These are phyloP conservation scores for Suillus cothurnatus DNA, from an alignment of 768 basidiomycete species.

Conservation along the genomic window DNA sequence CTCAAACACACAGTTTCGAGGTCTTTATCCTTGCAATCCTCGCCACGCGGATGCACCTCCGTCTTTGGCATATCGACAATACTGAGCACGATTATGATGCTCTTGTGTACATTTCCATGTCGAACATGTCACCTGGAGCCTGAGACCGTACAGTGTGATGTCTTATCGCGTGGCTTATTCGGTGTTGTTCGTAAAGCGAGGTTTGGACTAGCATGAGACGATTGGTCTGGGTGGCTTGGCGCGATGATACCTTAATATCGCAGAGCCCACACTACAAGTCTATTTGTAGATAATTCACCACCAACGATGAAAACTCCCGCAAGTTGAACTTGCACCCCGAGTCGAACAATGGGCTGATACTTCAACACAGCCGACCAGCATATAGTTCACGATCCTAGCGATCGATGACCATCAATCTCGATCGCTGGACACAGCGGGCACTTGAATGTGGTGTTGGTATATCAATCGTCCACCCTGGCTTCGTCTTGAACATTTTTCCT, in stretches of 20 bases:
- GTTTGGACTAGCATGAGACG: neutral
- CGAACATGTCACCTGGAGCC: neutral
- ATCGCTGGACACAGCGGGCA: neutral
- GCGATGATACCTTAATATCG: neutral
- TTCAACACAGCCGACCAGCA: neutral
- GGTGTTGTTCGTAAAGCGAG: neutral
- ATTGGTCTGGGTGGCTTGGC: neutral
- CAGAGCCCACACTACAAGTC: neutral
- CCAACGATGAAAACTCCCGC: neutral
- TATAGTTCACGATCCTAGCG: too few species aligned
- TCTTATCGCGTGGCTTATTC: neutral
- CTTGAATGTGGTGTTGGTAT: neutral
- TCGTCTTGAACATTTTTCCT: too few species aligned
- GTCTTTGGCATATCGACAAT: neutral
- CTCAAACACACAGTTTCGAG: neutral
- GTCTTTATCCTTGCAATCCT: neutral
- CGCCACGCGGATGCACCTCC: constrained; percentile 1
- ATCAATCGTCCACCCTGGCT: neutral
- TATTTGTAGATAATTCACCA: neutral
- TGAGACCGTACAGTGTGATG: neutral
- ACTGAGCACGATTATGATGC: fast-evolving
- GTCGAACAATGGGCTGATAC: neutral
- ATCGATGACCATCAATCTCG: neutral
- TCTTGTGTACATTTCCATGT: neutral
- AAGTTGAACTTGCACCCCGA: neutral